Percentiles rank a stretch among this genome's conserved stretches.
These are phyloP conservation scores for Rhodotorula babjevae DNA, from an alignment of 768 basidiomycete genomes.

Conservation along the genomic window DNA sequence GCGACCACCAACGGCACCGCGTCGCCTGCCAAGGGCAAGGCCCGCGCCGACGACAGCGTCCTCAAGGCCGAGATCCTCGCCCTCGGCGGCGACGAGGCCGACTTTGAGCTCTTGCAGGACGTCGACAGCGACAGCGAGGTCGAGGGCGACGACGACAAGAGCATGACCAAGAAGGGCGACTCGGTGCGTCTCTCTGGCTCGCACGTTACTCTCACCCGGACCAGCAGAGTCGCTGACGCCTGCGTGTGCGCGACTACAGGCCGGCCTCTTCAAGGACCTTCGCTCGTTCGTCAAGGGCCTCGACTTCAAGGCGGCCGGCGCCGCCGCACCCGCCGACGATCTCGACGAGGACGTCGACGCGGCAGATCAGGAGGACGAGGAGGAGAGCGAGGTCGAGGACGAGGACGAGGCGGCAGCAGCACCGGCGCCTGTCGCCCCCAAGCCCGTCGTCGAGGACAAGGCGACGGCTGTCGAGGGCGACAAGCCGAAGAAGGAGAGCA, in stretches of 20 bases:
- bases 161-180: not conserved
- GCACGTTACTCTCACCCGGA: too few species aligned
- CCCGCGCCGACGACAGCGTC: conserved; percentile 11
- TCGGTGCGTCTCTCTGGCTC: not conserved
- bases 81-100: conserved; percentile 54
- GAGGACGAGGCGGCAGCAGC: conserved; percentile 20
- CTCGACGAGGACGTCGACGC: conserved; percentile 42
- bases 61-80: conserved; percentile 47
- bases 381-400: conserved; percentile 35
- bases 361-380: conserved; percentile 39
- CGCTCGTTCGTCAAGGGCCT: conserved; percentile 52
- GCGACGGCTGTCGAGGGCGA: conserved; percentile 14
- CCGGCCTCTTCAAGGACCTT: conserved; percentile 52
- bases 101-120: conserved; percentile 53
- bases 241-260: conserved; percentile 46
- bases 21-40: not conserved
- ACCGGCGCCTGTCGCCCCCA: conserved; percentile 13
- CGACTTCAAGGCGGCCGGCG: conserved; percentile 42
- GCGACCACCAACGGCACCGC: not conserved
- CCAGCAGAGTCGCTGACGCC: too few species aligned
- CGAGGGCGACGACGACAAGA: conserved; percentile 42
- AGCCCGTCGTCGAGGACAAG: conserved; percentile 19
- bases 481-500: conserved; percentile 25
- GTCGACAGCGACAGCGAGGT: conserved; percentile 46
- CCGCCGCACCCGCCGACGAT: conserved; percentile 34